Conservation (phyloP, 345 rosid genomes). For the Lepidium aucheri region DNA sequence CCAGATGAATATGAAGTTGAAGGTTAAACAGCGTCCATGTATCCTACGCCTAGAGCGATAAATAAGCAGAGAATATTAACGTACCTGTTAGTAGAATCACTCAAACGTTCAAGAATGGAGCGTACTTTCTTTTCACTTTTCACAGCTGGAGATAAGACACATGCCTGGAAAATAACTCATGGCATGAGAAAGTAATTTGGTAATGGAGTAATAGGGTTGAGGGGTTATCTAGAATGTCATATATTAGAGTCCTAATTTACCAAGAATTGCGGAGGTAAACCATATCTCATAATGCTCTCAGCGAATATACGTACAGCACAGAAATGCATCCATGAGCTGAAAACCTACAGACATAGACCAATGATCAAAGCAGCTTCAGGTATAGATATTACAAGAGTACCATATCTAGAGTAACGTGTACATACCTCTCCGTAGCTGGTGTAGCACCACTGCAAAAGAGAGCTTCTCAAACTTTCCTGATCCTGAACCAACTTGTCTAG, state of each 20-base stretch:
- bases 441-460: conserved; percentile 98
- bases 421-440: conserved; percentile 94
- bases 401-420: neutral
- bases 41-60: neutral
- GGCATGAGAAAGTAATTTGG: conserved; percentile 5
- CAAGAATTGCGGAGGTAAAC: conserved; percentile 94
- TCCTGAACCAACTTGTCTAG: conserved; percentile 64
- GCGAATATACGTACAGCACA: conserved; percentile 94
- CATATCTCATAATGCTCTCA: conserved; percentile 97
- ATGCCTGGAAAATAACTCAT: conserved; percentile 52
- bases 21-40: neutral
- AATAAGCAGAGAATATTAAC: conserved; percentile 6
- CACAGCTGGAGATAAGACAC: conserved; percentile 70
- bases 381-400: neutral
- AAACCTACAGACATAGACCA: conserved; percentile 67
- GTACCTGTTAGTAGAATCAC: conserved; percentile 76
- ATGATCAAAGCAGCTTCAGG: neutral
- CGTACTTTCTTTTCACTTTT: conserved; percentile 96
- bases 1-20: neutral
- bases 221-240: neutral
- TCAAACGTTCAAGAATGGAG: conserved; percentile 74
- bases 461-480: conserved; percentile 73
- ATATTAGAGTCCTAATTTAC: conserved; percentile 37
- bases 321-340: conserved; percentile 99
- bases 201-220: neutral